Evolutionary conservation across 208 protist genomes (phyloP).

Genomic region (Acanthamoeba healyi): DNA sequence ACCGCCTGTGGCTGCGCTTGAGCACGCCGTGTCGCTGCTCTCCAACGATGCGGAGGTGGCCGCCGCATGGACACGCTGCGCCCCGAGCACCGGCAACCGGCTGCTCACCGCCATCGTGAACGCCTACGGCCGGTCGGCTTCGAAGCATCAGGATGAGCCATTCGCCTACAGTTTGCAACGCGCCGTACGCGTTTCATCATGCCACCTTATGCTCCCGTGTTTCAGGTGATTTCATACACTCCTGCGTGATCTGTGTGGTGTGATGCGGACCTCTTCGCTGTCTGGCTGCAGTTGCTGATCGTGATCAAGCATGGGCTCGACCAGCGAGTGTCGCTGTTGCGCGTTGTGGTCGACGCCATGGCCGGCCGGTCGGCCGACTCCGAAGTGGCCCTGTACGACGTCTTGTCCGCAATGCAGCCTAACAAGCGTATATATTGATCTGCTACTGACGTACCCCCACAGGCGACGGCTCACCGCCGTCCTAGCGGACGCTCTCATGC

Average conservation of each 20-base stretch:
- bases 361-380: not conserved
- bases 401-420: not conserved
- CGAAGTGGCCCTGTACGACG: not conserved
- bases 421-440: not conserved
- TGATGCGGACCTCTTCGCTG: too few relatives aligned
- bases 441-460: too few relatives aligned
- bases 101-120: not conserved
- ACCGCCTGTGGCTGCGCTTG: not conserved
- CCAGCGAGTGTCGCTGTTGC: not conserved
- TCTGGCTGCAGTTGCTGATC: not conserved
- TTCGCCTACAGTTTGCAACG: too few relatives aligned
- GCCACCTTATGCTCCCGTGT: too few relatives aligned
- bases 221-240: too few relatives aligned
- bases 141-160: too few relatives aligned
- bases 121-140: too few relatives aligned
- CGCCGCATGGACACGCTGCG: not conserved
- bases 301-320: too few relatives aligned
- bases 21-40: not conserved
- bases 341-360: not conserved
- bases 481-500: not conserved
- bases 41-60: not conserved
- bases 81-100: not conserved
- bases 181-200: too few relatives aligned
- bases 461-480: not conserved
- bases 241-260: too few relatives aligned